Evolutionary conservation across 1,284 basidiomycete genomes (phyloP).

Genomic region (Gastroboletus turbinatus): DNA sequence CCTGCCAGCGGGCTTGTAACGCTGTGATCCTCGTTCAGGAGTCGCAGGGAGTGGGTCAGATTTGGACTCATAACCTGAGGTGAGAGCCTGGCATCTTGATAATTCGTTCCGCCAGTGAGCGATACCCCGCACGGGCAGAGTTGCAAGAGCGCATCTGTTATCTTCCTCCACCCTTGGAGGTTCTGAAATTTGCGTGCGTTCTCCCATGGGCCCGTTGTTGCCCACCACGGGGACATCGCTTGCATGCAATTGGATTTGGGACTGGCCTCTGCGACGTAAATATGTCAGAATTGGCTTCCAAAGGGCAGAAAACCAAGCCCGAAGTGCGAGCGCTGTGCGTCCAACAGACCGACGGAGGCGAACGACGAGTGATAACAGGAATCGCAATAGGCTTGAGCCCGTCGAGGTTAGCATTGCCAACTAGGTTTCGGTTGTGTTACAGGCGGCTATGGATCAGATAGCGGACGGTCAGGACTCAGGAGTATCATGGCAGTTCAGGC

Average conservation of each 20-base stretch:
- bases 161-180: neutral
- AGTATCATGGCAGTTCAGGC: no score
- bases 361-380: slow-evolving; percentile 9
- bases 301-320: neutral
- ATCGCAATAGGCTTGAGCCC: neutral
- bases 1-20: no score
- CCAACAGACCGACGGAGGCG: slow-evolving; percentile 4
- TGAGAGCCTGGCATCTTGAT: neutral
- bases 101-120: neutral
- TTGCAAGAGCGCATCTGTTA: neutral
- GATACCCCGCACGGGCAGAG: neutral
- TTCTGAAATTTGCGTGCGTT: neutral
- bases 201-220: neutral
- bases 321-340: slow-evolving; percentile 3
- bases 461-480: no score
- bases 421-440: no score
- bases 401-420: neutral
- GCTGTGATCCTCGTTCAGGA: slow-evolving; percentile 15
- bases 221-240: neutral
- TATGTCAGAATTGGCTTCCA: slow-evolving; percentile 5
- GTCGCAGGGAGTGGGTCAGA: slow-evolving; percentile 2
- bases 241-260: neutral
- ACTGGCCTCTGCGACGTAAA: neutral
- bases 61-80: neutral
- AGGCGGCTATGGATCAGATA: no score